Evolutionary conservation across 768 basidiomycete genomes (phyloP), one percentile per base, ranked within the genome.

Genomic region (Boletus sensibilis): DNA sequence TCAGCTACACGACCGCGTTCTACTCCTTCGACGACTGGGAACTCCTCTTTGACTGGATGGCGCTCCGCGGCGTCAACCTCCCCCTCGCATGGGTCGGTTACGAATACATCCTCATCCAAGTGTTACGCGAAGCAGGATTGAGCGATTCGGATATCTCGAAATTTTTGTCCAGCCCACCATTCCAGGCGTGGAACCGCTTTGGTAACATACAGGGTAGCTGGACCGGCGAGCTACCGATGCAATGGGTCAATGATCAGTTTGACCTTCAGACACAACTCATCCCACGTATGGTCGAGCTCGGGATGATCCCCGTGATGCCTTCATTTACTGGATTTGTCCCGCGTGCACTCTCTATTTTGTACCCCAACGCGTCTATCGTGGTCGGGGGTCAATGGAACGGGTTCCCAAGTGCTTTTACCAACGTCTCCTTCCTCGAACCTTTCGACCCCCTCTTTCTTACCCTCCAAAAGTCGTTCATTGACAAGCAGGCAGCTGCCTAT

Each of bases 251-350:
- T 18, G 72, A 77, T 45, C 77, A 78, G 54, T 74, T 70, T 34
- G 55, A 63, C 2, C 67, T 78, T 7, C 74, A 75, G 56, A 72
- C 73, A 53, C 67, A 67, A 52, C 66, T 77, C 52, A 45, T 78
- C 20, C 55, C 61, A 14, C 75, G 76, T 27, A 75, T 76, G 72
- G 49, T 67, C 48, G 76, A 74, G 57, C 71, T 77, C 20, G 76
- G 76, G 5, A 78, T 78, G 76, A 77, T 70, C 8, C 76, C 75
- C 16, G 71, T 76, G 10, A 65, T 78, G 43, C 76, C 76, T 6
- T 67, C 76, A 1, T 77, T 78, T 59, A 74, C 75, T 6, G 76
- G 76, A 6, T 78, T 78, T 55, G 73, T 77, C 21, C 76, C 76
- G 1, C 64, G 46, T 20, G 71, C 71, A 13, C 52, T 78, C 29